Base-by-base conservation (phyloP, 768 basidiomycete species). In the Boletus speciosus region DNA sequence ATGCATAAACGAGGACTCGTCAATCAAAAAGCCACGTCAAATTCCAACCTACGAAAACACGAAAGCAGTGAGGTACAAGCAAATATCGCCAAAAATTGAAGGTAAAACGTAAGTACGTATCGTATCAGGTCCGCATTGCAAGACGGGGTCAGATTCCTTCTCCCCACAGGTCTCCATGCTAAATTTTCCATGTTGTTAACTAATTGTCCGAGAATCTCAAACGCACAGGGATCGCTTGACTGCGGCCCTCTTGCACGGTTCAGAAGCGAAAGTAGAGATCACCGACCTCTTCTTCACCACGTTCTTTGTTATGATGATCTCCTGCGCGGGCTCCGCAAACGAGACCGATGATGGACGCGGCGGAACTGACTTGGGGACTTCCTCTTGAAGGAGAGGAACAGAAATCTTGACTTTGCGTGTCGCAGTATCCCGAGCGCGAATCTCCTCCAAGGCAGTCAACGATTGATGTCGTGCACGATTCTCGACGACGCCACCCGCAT, bases 381-480 rank as follows among this genome's bases (percentile, higher is more conserved):
- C 37, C 2, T 57, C 56, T 21, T 36, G 56, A 34, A 34, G 39
- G 36, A 63, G 51, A 1, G 65, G 60, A 45, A 65, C 40, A 16
- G 55, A 54, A 14, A 67, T 60, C 55, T 58, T 64, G 16, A 63
- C 36, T 36, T 56, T 62, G 35, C 54, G 61, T 44, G 46, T 55
- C 5, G 55, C 41, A 2, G 40, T 41, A 25, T 46, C 54, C 40
- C 53, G 52, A 45, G 46, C 49, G 11, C 47, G 54, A 4, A 49
- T 52, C 10, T 59, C 59, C 44, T 62, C 63, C 52, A 65, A 52
- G 5, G 48, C 54, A 19, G 55, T 60, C 40, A 69, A 49, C 9
- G 69, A 71, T 38, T 39, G 64, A 45, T 64, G 64, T 21, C 70
- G 63, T n/a, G 34, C 51, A 21, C 70, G 64, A 10, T 27, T 47